These are phyloP conservation scores for Zygotorulaspora mrakii DNA, from an alignment of 1,139 yeast genomes.

Conservation along the genomic window DNA sequence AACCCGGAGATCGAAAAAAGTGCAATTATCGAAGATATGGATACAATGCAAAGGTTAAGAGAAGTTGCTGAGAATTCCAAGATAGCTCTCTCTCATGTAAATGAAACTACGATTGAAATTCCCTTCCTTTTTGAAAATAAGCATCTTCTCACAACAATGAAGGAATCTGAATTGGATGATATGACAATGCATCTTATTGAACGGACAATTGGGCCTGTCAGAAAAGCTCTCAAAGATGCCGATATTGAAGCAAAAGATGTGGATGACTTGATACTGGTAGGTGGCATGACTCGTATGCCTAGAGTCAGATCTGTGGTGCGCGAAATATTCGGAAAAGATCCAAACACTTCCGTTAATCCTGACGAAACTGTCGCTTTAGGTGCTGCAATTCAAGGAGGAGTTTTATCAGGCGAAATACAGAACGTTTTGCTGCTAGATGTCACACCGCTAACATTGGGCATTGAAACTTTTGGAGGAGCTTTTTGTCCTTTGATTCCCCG, in stretches of 20 bases:
- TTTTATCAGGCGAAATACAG: slow-evolving; percentile 63
- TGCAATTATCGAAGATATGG: slow-evolving; percentile 20
- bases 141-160: slow-evolving; percentile 50
- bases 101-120: slow-evolving; percentile 52
- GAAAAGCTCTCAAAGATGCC: slow-evolving; percentile 66
- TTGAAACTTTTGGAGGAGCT: slow-evolving; percentile 78
- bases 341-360: slow-evolving; percentile 68
- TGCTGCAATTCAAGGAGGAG: slow-evolving; percentile 82
- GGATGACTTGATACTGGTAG: slow-evolving; percentile 70
- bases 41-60: slow-evolving; percentile 56
- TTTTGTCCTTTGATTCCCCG: slow-evolving; percentile 74
- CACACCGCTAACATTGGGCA: slow-evolving; percentile 74
- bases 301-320: slow-evolving; percentile 57
- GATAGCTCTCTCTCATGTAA: slow-evolving; percentile 63
- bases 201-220: slow-evolving; percentile 61
- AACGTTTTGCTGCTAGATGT: slow-evolving; percentile 75
- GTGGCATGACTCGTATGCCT: slow-evolving; percentile 89
- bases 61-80: slow-evolving; percentile 71
- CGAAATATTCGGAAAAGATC: slow-evolving; percentile 52
- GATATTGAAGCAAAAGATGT: slow-evolving; percentile 58
- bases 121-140: slow-evolving; percentile 55
- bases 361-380: slow-evolving; percentile 85
- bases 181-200: slow-evolving; percentile 60
- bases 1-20: slow-evolving; percentile 25
- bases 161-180: slow-evolving; percentile 60